phyloP scores from a whole-genome alignment of 192 early-diverging fungal genomes.

The Linnemannia schmuckeri region DNA sequence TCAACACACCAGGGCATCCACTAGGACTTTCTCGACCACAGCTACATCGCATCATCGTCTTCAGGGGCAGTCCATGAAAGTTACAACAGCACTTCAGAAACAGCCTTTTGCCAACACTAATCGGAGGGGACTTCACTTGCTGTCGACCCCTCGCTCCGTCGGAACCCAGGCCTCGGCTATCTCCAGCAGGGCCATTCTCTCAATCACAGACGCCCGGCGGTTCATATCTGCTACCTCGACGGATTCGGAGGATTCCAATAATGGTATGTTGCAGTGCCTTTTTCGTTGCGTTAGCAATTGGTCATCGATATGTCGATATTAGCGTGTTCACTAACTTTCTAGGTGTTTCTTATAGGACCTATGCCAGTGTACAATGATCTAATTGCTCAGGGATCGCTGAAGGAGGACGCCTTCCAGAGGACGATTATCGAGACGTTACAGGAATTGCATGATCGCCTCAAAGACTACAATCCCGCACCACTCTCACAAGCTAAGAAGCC shows the following conservation, averaged over 20 bases:
- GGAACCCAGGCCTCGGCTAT: neutral
- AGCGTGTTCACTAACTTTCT: neutral
- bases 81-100: neutral
- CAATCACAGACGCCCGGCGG: neutral
- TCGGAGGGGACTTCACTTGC: neutral
- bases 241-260: neutral
- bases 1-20: neutral
- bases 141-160: neutral
- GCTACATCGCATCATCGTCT: neutral
- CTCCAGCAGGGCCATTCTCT: neutral
- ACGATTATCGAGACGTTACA: constrained; percentile 75
- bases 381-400: constrained; percentile 67
- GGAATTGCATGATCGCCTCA: constrained; percentile 72
- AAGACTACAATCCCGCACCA: constrained; percentile 67
- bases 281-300: neutral
- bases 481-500: constrained; percentile 15
- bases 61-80: neutral
- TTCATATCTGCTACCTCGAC: neutral
- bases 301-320: neutral
- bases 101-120: too few relatives aligned
- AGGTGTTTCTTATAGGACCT: constrained; percentile 46
- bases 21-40: neutral
- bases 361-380: constrained; percentile 58
- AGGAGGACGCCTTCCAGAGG: constrained; percentile 77
- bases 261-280: neutral